These are phyloP conservation scores for Globisporangium lucens DNA, from an alignment of 352 stramenopile species.

Conservation along the genomic window DNA sequence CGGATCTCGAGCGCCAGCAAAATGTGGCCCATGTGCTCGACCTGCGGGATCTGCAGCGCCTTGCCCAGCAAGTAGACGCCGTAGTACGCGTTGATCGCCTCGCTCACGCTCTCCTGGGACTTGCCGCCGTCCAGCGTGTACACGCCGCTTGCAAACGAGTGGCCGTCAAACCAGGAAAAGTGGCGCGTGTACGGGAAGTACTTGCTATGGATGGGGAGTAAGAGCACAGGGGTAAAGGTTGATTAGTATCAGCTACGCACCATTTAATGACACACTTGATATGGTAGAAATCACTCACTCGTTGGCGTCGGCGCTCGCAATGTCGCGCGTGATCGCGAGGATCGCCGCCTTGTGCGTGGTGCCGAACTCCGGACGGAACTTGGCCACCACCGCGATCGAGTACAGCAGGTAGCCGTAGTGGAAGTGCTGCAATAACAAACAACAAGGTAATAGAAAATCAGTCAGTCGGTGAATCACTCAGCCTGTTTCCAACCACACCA, in stretches of 20 bases:
- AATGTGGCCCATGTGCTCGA: slow-evolving; percentile 89
- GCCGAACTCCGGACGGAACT: slow-evolving; percentile 73
- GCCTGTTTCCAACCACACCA: no score
- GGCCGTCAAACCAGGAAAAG: slow-evolving; percentile 97
- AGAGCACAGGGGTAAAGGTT: slow-evolving; percentile 3
- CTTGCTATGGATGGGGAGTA: slow-evolving; percentile 25
- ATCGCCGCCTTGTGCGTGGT: slow-evolving; percentile 71
- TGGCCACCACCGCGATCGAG: slow-evolving; percentile 72
- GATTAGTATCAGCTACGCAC: background rate
- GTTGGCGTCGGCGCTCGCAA: slow-evolving; percentile 54
- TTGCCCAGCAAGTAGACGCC: slow-evolving; percentile 92
- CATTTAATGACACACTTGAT: slow-evolving; percentile 7
- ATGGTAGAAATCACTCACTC: slow-evolving; percentile 44
- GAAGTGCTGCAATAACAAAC: slow-evolving; percentile 82
- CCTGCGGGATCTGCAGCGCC: slow-evolving; percentile 54
- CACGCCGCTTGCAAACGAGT: slow-evolving; percentile 95
- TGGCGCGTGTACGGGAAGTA: slow-evolving; percentile 92
- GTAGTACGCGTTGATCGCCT: slow-evolving; percentile 98
- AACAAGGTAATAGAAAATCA: background rate
- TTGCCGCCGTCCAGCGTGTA: slow-evolving; percentile 95
- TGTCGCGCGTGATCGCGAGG: slow-evolving; percentile 72
- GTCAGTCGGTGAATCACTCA: background rate
- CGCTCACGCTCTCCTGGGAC: slow-evolving; percentile 95
- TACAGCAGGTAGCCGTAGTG: slow-evolving; percentile 95
- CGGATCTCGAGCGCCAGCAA: slow-evolving; percentile 92